Base-by-base conservation (phyloP, 83 land plant species). In the Larix sibirica region DNA sequence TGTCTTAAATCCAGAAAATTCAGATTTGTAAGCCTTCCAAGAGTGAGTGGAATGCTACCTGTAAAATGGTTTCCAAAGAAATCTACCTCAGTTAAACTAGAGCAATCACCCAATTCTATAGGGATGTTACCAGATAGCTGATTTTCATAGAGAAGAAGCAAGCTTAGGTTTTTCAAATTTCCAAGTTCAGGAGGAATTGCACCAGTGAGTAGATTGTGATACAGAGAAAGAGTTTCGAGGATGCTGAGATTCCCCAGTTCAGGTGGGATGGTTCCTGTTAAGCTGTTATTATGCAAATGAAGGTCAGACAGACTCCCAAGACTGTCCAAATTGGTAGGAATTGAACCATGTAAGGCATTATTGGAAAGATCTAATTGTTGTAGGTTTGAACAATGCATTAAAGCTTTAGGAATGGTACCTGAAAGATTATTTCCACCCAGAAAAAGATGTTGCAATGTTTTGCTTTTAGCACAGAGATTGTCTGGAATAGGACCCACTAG, bases 271-370 rank as follows among this genome's bases (percentile, higher is more conserved):
- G 26, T 33, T 66, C 98, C 97, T 10, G 81, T 60, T 24, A 96
- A 87, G 82, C 94, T 91, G 89, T 96, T 96, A 65, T 91, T 90
- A 54, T 90, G 85, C 67, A 96, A 88, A 1, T 80, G 78, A 24
- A 96, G 93, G 68, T 85, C 86, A 54, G 54, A 79, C 12, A 95
- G 84, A 59, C 81, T 80, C 56, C 16, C 20, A 9, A 95, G 75
- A 17, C 83, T 84, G 44, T 84, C 95, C 3, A 95, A 62, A 28
- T 70, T 66, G 4, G 82, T 26, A 0, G 94, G 94, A 10, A 95
- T 79, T 12, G 40, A 64, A 61, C 97, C 97, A 54, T 38, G 82
- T 28, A 93, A 71, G 47, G 82, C 81, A 79, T 88, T 91, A 58
- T 77, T 85, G 1, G 93, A 87, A 36, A 95, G 88, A 79, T 95